Conservation (phyloP, 2,329 filamentous ascomycete species). For the Leptodontidium sp. region DNA sequence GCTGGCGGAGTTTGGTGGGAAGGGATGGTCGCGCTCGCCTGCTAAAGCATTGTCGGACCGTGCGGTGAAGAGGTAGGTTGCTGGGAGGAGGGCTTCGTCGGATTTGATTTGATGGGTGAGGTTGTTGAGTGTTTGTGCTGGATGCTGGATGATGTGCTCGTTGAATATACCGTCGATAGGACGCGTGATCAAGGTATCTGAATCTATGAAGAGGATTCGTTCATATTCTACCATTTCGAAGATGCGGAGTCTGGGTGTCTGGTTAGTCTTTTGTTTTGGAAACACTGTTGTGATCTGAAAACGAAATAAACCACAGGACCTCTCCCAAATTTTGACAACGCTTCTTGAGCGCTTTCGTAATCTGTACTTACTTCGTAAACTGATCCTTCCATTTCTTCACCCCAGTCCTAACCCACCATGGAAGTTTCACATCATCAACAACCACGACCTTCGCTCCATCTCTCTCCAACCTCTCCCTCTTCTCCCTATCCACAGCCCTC, state of each 20-base stretch:
- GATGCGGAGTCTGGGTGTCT: conserved; percentile 49
- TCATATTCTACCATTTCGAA: conserved; percentile 53
- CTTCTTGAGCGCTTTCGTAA: not conserved
- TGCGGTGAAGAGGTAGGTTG: conserved; percentile 48
- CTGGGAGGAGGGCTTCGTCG: conserved; percentile 46
- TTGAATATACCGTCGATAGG: conserved; percentile 51
- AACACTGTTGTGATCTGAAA: not conserved
- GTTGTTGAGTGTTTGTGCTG: not conserved
- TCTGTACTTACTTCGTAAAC: conserved; percentile 44
- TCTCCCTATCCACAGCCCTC: conserved; percentile 43
- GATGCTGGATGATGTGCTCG: conserved; percentile 32
- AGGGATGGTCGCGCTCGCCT: conserved; percentile 47
- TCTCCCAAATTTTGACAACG: not conserved
- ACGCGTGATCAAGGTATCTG: conserved; percentile 51
- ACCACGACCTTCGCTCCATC: conserved; percentile 52
- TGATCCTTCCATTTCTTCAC: conserved; percentile 52
- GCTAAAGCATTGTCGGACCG: conserved; percentile 48
- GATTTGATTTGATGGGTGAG: conserved; percentile 34
- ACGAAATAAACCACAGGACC: not conserved
- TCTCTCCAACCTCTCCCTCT: conserved; percentile 46
- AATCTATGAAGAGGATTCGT: conserved; percentile 54
- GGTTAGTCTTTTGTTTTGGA: not conserved
- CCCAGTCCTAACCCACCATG: conserved; percentile 49
- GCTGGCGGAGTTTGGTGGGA: conserved; percentile 47
- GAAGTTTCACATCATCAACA: conserved; percentile 47